phyloP scores from a whole-genome alignment of 306 rosid species.

The Carpinus fangiana region DNA sequence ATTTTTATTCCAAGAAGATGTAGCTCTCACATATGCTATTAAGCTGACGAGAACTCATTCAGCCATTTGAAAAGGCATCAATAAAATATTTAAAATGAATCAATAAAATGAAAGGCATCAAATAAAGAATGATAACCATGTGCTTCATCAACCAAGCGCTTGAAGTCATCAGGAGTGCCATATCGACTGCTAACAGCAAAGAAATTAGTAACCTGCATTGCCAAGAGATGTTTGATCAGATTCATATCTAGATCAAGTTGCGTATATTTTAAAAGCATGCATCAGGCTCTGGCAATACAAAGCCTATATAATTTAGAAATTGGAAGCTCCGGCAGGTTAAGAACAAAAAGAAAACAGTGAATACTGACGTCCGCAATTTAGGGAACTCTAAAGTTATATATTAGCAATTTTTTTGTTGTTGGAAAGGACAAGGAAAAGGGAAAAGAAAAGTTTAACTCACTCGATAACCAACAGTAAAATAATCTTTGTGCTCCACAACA shows the following conservation, averaged over 20 bases:
- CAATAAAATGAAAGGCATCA: constrained; percentile 6
- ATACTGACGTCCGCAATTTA: constrained; percentile 11
- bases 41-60: constrained; percentile 20
- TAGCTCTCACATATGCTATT: constrained; percentile 17
- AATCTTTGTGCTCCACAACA: constrained; percentile 89
- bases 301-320: constrained; percentile 13
- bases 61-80: constrained; percentile 6
- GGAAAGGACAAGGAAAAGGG: constrained; percentile 12
- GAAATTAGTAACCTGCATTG: constrained; percentile 82
- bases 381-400: constrained; percentile 18
- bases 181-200: constrained; percentile 91
- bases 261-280: background rate
- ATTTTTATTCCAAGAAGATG: constrained; percentile 6
- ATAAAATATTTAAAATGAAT: background rate
- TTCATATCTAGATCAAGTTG: constrained; percentile 15
- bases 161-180: constrained; percentile 97
- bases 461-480: constrained; percentile 91
- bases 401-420: constrained; percentile 10
- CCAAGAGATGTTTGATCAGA: constrained; percentile 25
- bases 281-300: background rate
- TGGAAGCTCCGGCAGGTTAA: constrained; percentile 1
- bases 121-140: constrained; percentile 63
- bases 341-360: constrained; percentile 6
- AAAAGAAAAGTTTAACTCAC: constrained; percentile 49
- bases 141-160: constrained; percentile 95